phyloP scores from a whole-genome alignment of 1,284 basidiomycete species.

The Trichosporon coremiiforme region DNA sequence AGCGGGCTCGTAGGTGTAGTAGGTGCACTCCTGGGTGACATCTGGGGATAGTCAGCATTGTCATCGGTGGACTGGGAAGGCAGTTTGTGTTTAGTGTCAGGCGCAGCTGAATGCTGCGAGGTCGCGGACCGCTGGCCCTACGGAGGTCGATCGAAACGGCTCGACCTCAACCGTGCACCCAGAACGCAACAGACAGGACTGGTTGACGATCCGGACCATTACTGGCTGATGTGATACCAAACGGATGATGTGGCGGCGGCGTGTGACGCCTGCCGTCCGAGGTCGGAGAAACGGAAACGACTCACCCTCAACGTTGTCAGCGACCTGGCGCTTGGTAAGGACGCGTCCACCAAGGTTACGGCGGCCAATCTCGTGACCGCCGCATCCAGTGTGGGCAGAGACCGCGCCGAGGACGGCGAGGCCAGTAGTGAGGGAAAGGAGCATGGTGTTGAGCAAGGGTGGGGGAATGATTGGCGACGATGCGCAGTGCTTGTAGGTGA shows the following conservation, averaged over 20 bases:
- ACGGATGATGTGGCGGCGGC: slow-evolving; percentile 8
- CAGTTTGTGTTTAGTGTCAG: not conserved
- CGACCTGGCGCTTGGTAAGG: slow-evolving; percentile 22
- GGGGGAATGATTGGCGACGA: not conserved
- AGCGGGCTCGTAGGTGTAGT: slow-evolving; percentile 49
- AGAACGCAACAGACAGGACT: not conserved
- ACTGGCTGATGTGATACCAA: not conserved
- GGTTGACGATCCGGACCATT: too few species aligned
- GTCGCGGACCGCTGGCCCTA: not conserved
- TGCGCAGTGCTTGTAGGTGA: not conserved
- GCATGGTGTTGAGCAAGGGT: slow-evolving; percentile 5
- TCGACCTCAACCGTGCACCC: not conserved
- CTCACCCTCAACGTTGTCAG: slow-evolving; percentile 17
- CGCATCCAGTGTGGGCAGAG: slow-evolving; percentile 24
- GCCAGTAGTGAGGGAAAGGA: slow-evolving; percentile 13
- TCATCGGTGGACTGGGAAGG: too few species aligned
- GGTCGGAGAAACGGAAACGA: not conserved
- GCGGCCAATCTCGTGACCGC: slow-evolving; percentile 27
- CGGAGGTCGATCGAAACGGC: not conserved
- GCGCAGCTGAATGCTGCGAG: not conserved
- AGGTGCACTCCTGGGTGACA: slow-evolving; percentile 36
- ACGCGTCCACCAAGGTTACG: slow-evolving; percentile 16
- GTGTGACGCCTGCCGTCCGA: slow-evolving; percentile 8
- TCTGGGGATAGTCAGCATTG: slow-evolving; percentile 18
- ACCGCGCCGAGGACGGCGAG: slow-evolving; percentile 20